Evolutionary conservation across 2,329 filamentous ascomycete species (phyloP).

Genomic region (Metarhizium rileyi): DNA sequence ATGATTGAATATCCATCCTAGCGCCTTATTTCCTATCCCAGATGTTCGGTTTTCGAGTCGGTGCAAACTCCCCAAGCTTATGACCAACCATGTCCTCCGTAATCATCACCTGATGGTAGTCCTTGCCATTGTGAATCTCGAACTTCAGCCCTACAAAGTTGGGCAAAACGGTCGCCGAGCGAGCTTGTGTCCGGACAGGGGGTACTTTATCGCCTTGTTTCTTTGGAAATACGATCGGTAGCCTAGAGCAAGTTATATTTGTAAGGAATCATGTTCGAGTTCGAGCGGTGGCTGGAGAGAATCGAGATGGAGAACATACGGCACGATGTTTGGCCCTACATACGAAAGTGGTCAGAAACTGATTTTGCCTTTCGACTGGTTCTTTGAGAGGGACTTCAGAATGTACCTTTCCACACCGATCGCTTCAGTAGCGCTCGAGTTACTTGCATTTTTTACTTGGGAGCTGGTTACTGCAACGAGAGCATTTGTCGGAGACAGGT

Average conservation of each 20-base stretch:
- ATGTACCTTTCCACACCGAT: constrained; percentile 79
- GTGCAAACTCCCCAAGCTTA: constrained; percentile 85
- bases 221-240: constrained; percentile 53
- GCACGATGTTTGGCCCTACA: constrained; percentile 44
- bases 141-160: constrained; percentile 88
- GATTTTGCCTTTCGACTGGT: neutral
- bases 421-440: constrained; percentile 60
- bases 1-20: neutral
- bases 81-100: constrained; percentile 96
- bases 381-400: neutral
- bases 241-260: constrained; percentile 24
- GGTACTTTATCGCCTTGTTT: constrained; percentile 51
- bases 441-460: constrained; percentile 48
- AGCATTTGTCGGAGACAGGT: neutral
- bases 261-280: constrained; percentile 5
- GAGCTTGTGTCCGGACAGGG: constrained; percentile 78
- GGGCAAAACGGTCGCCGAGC: constrained; percentile 79
- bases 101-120: constrained; percentile 70
- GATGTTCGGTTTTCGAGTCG: constrained; percentile 50
- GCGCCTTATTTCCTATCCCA: constrained; percentile 31
- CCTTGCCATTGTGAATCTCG: constrained; percentile 85
- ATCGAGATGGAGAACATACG: constrained; percentile 28
- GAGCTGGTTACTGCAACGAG: neutral
- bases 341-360: constrained; percentile 7
- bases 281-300: neutral